A percentile compares a stretch with the other conserved stretches of the same genome.
Evolutionary conservation across 495 filamentous ascomycete genomes (phyloP).

Genomic region (Trichoderma asperelloides): DNA sequence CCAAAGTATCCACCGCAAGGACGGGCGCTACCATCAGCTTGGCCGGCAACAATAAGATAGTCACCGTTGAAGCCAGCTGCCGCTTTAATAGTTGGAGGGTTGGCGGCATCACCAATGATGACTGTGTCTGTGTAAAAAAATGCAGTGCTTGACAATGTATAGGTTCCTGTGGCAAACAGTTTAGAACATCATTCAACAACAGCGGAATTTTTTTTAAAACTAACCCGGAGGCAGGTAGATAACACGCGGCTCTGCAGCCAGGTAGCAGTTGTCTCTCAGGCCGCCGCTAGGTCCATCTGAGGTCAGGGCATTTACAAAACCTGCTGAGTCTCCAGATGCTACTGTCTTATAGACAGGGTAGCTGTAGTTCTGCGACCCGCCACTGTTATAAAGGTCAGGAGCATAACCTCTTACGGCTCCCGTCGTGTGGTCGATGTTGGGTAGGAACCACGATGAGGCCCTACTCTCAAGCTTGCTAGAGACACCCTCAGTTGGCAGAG

Average conservation of each 20-base stretch:
- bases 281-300: conserved; percentile 22
- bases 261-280: conserved; percentile 24
- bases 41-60: conserved; percentile 32
- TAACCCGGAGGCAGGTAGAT: conserved; percentile 8
- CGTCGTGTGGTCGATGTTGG: conserved; percentile 28
- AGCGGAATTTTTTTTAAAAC: neutral
- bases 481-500: neutral
- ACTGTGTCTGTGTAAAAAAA: conserved; percentile 49
- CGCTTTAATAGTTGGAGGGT: conserved; percentile 53
- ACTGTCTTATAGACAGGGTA: conserved; percentile 29
- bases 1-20: conserved; percentile 10
- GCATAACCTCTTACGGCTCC: conserved; percentile 23
- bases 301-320: conserved; percentile 26
- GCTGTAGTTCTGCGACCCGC: conserved; percentile 13
- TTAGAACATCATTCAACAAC: neutral
- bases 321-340: conserved; percentile 25
- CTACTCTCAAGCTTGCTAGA: neutral
- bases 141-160: conserved; percentile 47
- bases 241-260: conserved; percentile 35
- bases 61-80: conserved; percentile 33
- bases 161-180: conserved; percentile 38
- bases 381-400: conserved; percentile 26
- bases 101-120: conserved; percentile 60
- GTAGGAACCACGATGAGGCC: neutral
- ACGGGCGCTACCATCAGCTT: conserved; percentile 26